Conservation (phyloP, 768 basidiomycete genomes). For the Daedalea quercina region DNA sequence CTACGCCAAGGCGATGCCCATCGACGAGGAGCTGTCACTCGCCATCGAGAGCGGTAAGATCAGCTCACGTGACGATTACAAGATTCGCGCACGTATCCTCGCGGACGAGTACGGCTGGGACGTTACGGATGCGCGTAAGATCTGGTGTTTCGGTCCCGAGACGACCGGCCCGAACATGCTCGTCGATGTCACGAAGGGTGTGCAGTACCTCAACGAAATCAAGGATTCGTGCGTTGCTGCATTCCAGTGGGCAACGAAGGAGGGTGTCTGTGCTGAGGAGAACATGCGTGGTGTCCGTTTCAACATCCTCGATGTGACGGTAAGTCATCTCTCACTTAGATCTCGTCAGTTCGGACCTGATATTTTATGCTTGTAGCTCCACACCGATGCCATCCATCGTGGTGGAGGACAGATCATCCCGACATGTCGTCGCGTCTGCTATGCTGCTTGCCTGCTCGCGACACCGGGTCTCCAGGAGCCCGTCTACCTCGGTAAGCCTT, state of each 20-base stretch:
- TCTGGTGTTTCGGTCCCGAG: slow-evolving; percentile 99
- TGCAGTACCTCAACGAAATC: slow-evolving; percentile 99
- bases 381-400: slow-evolving; percentile 98
- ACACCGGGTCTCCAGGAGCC: slow-evolving; percentile 92
- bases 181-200: slow-evolving; percentile 98
- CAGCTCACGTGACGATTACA: slow-evolving; percentile 94
- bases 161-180: slow-evolving; percentile 95
- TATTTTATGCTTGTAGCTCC: slow-evolving; percentile 50
- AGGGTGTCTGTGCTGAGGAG: slow-evolving; percentile 95
- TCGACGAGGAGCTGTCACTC: slow-evolving; percentile 90
- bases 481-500: slow-evolving; percentile 73
- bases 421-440: slow-evolving; percentile 91
- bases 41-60: slow-evolving; percentile 88
- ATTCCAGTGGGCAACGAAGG: slow-evolving; percentile 99
- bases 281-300: slow-evolving; percentile 97
- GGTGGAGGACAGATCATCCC: slow-evolving; percentile 99
- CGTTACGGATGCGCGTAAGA: slow-evolving; percentile 98
- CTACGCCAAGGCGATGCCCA: slow-evolving; percentile 86
- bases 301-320: slow-evolving; percentile 95
- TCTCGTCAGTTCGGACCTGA: too few species aligned
- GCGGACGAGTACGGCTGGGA: slow-evolving; percentile 99
- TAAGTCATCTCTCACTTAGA: too few species aligned
- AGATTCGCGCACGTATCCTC: slow-evolving; percentile 88
- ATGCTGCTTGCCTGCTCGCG: slow-evolving; percentile 92
- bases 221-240: slow-evolving; percentile 99